Evolutionary conservation across 257 asterid genomes (phyloP).

Genomic region (Salvia hispanica): DNA sequence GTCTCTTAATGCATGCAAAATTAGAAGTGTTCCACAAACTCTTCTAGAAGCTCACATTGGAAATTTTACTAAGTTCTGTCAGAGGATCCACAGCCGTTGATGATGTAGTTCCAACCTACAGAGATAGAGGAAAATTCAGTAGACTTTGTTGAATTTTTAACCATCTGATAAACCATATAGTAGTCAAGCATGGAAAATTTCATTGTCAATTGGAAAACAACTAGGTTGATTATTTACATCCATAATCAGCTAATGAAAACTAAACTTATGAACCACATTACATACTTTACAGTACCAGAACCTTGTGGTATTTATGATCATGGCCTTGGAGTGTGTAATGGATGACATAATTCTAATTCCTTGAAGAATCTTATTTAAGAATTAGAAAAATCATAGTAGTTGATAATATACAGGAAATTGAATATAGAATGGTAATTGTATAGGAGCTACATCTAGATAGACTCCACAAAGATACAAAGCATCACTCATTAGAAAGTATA

Average conservation of each 20-base stretch:
- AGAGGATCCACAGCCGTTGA: constrained; percentile 96
- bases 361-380: no score
- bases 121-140: constrained; percentile 23
- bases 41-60: constrained; percentile 54
- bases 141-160: neutral
- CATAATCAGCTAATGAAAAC: neutral
- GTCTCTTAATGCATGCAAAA: neutral
- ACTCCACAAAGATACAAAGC: neutral
- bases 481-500: neutral
- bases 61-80: constrained; percentile 62
- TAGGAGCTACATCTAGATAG: neutral
- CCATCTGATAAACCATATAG: no score
- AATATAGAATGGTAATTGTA: constrained; percentile 11
- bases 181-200: neutral
- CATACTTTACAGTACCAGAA: no score
- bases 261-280: no score
- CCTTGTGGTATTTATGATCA: no score
- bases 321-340: no score
- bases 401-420: neutral
- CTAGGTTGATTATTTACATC: neutral
- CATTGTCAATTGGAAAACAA: neutral
- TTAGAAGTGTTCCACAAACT: neutral
- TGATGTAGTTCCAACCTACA: constrained; percentile 91
- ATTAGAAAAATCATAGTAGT: neutral
- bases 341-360: no score